A percentile compares a stretch with the other conserved stretches of the same genome.
Conservation (phyloP, 208 protist species). For the Trypanosoma lewisi region DNA sequence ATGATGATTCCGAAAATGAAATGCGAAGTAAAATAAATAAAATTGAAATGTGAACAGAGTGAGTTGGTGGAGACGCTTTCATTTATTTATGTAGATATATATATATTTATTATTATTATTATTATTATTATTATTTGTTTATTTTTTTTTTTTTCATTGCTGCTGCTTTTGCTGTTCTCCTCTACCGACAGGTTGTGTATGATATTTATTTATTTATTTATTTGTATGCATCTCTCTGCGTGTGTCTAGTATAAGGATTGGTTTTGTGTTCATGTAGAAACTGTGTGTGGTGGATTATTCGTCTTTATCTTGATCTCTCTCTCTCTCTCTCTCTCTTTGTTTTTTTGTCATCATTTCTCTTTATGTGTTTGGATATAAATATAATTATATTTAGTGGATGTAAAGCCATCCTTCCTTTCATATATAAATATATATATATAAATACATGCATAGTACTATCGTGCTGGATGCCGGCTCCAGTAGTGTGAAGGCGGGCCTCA, state of each 20-base stretch:
- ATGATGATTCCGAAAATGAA: background rate
- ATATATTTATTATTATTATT: too few relatives aligned
- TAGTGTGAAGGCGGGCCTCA: constrained; percentile 39
- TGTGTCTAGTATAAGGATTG: background rate
- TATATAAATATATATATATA: background rate
- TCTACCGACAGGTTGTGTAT: too few relatives aligned
- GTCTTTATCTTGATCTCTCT: background rate
- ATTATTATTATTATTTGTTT: too few relatives aligned
- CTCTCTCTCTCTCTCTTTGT: background rate
- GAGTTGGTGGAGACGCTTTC: background rate
- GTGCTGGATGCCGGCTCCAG: constrained; percentile 56
- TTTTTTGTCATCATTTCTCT: background rate
- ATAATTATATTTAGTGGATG: too few relatives aligned
- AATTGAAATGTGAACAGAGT: background rate
- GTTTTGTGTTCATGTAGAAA: background rate
- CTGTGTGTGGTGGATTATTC: too few relatives aligned
- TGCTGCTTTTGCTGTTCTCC: background rate
- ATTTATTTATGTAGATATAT: too few relatives aligned
- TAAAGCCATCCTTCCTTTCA: too few relatives aligned
- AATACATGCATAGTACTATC: constrained; percentile 18
- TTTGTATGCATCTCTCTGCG: background rate
- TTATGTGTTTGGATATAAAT: background rate
- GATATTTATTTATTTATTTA: background rate
- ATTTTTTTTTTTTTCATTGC: too few relatives aligned
- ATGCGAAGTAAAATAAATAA: background rate